phyloP scores from a whole-genome alignment of 208 protist species.

The Balamuthia mandrillaris region DNA sequence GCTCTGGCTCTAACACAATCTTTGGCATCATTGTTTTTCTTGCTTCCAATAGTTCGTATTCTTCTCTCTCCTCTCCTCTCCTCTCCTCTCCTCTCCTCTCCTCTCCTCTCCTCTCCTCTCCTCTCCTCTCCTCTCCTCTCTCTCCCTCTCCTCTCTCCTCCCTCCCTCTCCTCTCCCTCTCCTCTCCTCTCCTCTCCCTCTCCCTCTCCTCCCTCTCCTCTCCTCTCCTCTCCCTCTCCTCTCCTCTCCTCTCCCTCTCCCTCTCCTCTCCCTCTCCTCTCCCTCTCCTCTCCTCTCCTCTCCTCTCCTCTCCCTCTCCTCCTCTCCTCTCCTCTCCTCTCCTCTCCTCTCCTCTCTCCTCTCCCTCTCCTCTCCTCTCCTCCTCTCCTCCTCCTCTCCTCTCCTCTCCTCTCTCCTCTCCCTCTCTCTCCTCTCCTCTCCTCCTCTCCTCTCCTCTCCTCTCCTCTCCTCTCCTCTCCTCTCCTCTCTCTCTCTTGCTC shows the following conservation, averaged over 20 bases:
- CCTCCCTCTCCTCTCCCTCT: not conserved
- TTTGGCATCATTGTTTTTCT: constrained; percentile 40
- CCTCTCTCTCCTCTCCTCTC: not conserved
- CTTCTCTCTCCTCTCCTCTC: not conserved
- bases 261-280: not conserved
- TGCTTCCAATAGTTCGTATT: not conserved
- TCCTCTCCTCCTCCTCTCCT: constrained; percentile 1
- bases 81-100: not conserved
- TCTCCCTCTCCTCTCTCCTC: constrained; percentile 2
- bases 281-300: not conserved
- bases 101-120: not conserved
- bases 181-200: not conserved
- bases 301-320: too few species aligned
- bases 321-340: too few species aligned
- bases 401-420: not conserved
- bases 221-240: not conserved
- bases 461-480: not conserved
- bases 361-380: too few species aligned
- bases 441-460: not conserved
- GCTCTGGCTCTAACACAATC: constrained; percentile 17
- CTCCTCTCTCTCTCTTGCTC: not conserved
- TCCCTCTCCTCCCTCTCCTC: not conserved
- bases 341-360: too few species aligned
- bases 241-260: not conserved
- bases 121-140: not conserved